Percentiles rank a stretch among this genome's conserved stretches.
Conservation (phyloP, 768 basidiomycete species). For the Tubosaeta sp. region DNA sequence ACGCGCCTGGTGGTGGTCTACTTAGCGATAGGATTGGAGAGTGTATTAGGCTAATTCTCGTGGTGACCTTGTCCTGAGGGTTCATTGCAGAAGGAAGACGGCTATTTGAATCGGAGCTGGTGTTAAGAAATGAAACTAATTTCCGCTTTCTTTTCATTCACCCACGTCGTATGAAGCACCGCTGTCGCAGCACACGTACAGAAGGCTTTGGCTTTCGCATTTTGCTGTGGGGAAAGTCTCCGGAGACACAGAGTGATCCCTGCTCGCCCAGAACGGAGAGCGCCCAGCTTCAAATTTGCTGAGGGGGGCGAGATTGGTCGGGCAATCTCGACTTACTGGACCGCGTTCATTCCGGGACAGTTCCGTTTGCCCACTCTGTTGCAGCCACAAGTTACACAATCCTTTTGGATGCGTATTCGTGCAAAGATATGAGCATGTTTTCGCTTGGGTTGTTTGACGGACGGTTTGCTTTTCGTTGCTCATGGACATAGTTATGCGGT, state of each 20-base stretch:
- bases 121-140: slow-evolving; percentile 11
- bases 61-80: slow-evolving; percentile 6
- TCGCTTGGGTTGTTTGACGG: slow-evolving; percentile 41
- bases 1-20: slow-evolving; percentile 22
- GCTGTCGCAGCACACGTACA: slow-evolving; percentile 81
- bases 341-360: slow-evolving; percentile 15
- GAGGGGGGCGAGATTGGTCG: slow-evolving; percentile 48
- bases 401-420: slow-evolving; percentile 40
- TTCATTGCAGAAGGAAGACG: slow-evolving; percentile 12
- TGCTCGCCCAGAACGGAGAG: slow-evolving; percentile 61
- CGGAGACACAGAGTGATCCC: slow-evolving; percentile 73
- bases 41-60: slow-evolving; percentile 22
- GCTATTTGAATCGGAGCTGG: slow-evolving; percentile 18
- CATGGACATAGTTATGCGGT: slow-evolving; percentile 90
- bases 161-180: slow-evolving; percentile 70
- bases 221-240: slow-evolving; percentile 92
- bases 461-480: slow-evolving; percentile 56
- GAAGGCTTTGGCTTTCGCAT: slow-evolving; percentile 43
- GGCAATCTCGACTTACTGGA: slow-evolving; percentile 43
- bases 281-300: slow-evolving; percentile 70
- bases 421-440: slow-evolving; percentile 77
- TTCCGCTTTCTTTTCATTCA: slow-evolving; percentile 23
- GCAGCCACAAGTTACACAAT: slow-evolving; percentile 35
- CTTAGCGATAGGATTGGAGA: slow-evolving; percentile 24
- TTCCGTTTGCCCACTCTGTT: slow-evolving; percentile 57